Conservation (phyloP, 257 asterid species). For the Penstemon eatonii region DNA sequence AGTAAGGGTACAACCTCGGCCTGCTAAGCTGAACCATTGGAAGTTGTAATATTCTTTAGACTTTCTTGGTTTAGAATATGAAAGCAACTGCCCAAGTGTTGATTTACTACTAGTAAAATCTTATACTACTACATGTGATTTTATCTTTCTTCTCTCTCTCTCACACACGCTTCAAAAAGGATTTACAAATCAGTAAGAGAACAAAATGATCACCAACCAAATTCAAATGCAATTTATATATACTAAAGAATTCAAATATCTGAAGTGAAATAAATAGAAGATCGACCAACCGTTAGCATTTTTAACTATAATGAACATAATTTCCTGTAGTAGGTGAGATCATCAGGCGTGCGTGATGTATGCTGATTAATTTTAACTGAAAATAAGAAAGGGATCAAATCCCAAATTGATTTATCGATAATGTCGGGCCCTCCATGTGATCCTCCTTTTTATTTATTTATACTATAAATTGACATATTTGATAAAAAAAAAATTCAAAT, state of each 20-base stretch:
- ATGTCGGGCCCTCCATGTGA: neutral
- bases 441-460: neutral
- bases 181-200: too few species aligned
- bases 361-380: neutral
- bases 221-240: too few species aligned
- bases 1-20: conserved; percentile 59
- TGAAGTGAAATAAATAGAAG: too few species aligned
- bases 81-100: conserved; percentile 66
- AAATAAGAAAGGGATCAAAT: neutral
- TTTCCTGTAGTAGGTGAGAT: too few species aligned
- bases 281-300: too few species aligned
- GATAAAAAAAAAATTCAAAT: too few species aligned
- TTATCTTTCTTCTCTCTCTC: conserved; percentile 6
- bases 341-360: too few species aligned
- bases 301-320: too few species aligned
- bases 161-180: neutral
- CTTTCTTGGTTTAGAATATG: conserved; percentile 38
- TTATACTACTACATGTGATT: too few species aligned
- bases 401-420: neutral
- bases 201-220: too few species aligned
- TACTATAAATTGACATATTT: too few species aligned
- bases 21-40: conserved; percentile 44
- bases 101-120: conserved; percentile 18
- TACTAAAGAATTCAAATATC: too few species aligned
- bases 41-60: conserved; percentile 20